Base-by-base conservation (phyloP, 768 basidiomycete genomes). In the Mycena polygramma region DNA sequence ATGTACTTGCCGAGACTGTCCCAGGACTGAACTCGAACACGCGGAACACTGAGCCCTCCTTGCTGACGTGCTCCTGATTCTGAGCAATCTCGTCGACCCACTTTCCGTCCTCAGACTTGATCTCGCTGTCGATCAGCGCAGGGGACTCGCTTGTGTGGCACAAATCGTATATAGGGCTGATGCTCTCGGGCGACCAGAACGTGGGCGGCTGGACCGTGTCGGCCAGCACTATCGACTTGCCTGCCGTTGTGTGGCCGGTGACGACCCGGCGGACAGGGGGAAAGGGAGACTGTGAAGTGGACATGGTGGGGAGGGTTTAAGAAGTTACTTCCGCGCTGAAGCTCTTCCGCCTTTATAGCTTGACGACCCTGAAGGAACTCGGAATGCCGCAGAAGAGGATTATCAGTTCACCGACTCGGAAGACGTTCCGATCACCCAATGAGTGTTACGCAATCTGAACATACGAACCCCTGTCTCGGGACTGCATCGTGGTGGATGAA, bases 221-320 rank as follows among this genome's bases (percentile, higher is more conserved):
- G 8, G 61, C 60, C 22, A 71, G 14, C n/a, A 68, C 55, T 3
- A 60, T 67, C 11, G 70, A 67, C 49, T 63, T 62, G 13, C 70
- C 70, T 4, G 46, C 19, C 5, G 62, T 7, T 2, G 62, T 72
- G 49, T 69, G 71, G 22, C 71, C 71, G 7, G 71, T 72, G 52
- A 72, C 63, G 45, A 72, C 63, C 72, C 70, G 70, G 37, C 70
- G 70, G 19, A 67, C 61, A 13, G 70, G 58, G 26, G 36, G 13
- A 22, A 71, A 71, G 26, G 70, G 70, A 11, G 69, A 60, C 37
- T 53, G 11, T 26, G 26, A 14, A 30, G 14, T 24, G 24, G 52
- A 30, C 11, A 30, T 53, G 26, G 52, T 15, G 11, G 15, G 24
- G 24, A 53, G 14, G 52, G 4, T 14, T 17, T 26, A 30, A 46